phyloP scores from a whole-genome alignment of 768 basidiomycete species.

The Serendipita sp. region DNA sequence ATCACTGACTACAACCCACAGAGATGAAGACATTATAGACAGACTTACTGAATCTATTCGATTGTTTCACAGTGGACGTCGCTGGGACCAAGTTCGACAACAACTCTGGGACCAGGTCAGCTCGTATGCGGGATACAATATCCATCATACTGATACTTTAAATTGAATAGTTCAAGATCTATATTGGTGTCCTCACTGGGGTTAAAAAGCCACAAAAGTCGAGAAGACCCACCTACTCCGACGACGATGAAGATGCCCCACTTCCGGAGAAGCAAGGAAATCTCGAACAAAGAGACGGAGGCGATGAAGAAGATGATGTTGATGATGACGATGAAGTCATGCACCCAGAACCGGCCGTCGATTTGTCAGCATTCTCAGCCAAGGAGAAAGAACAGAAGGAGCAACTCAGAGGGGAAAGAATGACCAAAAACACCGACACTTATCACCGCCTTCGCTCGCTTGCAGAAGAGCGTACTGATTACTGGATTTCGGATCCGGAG shows the following conservation, averaged over 20 bases:
- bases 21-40: conserved; percentile 32
- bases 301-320: conserved; percentile 23
- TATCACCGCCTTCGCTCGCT: conserved; percentile 7
- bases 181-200: neutral
- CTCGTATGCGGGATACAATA: neutral
- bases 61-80: conserved; percentile 31
- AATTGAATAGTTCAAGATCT: neutral
- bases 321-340: neutral
- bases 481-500: conserved; percentile 52
- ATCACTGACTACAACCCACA: conserved; percentile 16
- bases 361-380: neutral
- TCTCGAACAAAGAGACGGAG: conserved; percentile 17
- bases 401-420: neutral
- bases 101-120: conserved; percentile 50
- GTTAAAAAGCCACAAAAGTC: conserved; percentile 6
- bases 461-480: conserved; percentile 20
- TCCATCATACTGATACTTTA: neutral
- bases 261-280: conserved; percentile 6
- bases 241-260: neutral
- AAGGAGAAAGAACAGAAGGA: neutral
- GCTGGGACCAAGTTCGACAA: neutral
- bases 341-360: neutral
- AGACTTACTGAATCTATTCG: conserved; percentile 40
- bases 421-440: conserved; percentile 8
- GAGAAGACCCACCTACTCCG: neutral